Evolutionary conservation across 108 stramenopile species (phyloP).

Genomic region (Pseudonitzschia multiseries): DNA sequence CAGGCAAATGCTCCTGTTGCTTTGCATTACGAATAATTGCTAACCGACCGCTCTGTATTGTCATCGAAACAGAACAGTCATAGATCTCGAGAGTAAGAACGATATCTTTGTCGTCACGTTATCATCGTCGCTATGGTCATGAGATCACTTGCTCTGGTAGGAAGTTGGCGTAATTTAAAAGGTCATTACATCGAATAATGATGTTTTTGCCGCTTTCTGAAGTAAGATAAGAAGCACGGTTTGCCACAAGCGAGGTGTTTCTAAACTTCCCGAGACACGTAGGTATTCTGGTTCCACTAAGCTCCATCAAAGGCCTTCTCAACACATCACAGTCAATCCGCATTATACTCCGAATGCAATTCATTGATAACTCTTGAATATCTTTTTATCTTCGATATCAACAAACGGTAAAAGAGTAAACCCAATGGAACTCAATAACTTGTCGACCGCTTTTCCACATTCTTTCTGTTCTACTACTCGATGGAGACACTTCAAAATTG

Average conservation of each 20-base stretch:
- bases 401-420: slow-evolving; percentile 27
- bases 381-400: slow-evolving; percentile 3
- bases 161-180: slow-evolving; percentile 8
- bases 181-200: slow-evolving; percentile 2
- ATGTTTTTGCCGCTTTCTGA: background rate
- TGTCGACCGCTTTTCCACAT: slow-evolving; percentile 1
- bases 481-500: slow-evolving; percentile 24
- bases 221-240: background rate
- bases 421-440: slow-evolving; percentile 11
- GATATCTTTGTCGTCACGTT: background rate
- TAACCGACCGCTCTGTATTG: too few species aligned
- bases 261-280: slow-evolving; percentile 1
- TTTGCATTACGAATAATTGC: too few species aligned
- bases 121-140: background rate
- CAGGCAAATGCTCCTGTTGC: too few species aligned
- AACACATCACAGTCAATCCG: slow-evolving; percentile 28
- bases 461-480: slow-evolving; percentile 16
- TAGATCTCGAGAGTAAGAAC: too few species aligned
- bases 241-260: background rate
- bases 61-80: too few species aligned
- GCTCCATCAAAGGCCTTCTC: slow-evolving; percentile 22
- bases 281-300: slow-evolving; percentile 22
- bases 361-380: slow-evolving; percentile 14
- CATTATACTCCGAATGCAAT: slow-evolving; percentile 19
- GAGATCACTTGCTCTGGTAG: slow-evolving; percentile 27